Base-by-base conservation (phyloP, 768 basidiomycete species). In the Auriscalpium vulgare region DNA sequence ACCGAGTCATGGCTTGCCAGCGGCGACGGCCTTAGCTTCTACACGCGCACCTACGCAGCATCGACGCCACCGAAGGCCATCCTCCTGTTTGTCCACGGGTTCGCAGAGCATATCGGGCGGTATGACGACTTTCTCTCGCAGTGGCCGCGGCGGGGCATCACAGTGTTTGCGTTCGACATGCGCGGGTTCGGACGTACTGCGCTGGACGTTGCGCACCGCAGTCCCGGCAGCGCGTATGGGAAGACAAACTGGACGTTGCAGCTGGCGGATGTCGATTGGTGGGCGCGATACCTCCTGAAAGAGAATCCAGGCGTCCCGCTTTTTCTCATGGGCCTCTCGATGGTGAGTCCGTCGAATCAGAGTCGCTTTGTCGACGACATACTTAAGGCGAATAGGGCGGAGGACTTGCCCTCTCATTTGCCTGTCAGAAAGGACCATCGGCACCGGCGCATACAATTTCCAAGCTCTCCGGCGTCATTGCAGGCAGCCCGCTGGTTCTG, bases 161-260 rank as follows among this genome's bases (percentile, higher is more conserved):
- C 79, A 10, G 75, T 91, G 38, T 89, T 91, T 62, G 70, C 87
- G 1, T 86, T 79, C 63, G 90, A 91, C 73, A 83, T 87, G 69
- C 81, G 90, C 49, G 90, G 91, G 0, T 92, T 84, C 62, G 91
- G 91, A 1, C 74, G 78, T 47, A 91, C 89, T 2, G 87, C 81
- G 1, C 75, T 76, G 56, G 88, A 91, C 64, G 66, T 64, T n/a
- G 71, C 73, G 57, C 21, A 59, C 44, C 10, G 37, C 8, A 62
- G 55, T 5, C 67, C 79, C 57, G 82, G 76, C 68, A 81, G 80
- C 57, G 60, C 75, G 11, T 89, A 85, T 62, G 86, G 77, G 1
- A 82, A 82, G 73, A 89, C 86, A 3, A 79, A 77, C 58, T 73
- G 72, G 70, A 78, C 72, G 43, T 74, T 79, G 50, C 87, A 89